Conservation (phyloP, 768 basidiomycete species). For the Amyloporia xantha region DNA sequence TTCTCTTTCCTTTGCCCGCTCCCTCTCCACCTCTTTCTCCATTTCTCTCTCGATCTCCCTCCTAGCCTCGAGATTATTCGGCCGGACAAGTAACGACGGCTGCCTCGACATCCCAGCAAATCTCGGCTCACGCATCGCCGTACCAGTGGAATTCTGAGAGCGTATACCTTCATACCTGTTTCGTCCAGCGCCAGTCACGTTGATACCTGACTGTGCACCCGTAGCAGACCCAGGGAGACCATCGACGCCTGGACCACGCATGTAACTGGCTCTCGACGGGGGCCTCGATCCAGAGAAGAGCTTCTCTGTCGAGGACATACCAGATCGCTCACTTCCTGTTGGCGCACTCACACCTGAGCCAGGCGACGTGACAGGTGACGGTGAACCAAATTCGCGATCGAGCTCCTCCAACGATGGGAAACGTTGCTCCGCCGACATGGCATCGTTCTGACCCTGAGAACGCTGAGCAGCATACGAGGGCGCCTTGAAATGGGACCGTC, state of each 20-base stretch:
- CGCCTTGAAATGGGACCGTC: slow-evolving; percentile 9
- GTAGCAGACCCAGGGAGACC: neutral
- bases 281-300: slow-evolving; percentile 8
- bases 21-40: slow-evolving; percentile 7
- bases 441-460: slow-evolving; percentile 26
- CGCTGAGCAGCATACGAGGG: neutral
- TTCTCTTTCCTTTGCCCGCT: neutral
- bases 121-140: slow-evolving; percentile 39
- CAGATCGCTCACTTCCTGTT: neutral
- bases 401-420: slow-evolving; percentile 88
- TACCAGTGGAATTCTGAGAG: slow-evolving; percentile 52
- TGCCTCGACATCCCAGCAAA: neutral
- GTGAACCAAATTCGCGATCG: slow-evolving; percentile 44
- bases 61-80: slow-evolving; percentile 7
- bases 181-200: slow-evolving; percentile 6
- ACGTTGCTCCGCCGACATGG: slow-evolving; percentile 55
- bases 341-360: neutral
- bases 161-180: slow-evolving; percentile 35
- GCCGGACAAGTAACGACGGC: neutral
- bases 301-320: slow-evolving; percentile 4
- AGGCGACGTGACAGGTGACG: slow-evolving; percentile 13
- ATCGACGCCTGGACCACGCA: neutral
- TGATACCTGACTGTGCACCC: slow-evolving; percentile 2
- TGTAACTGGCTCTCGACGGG: slow-evolving; percentile 9
- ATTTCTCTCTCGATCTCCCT: slow-evolving; percentile 12